Evolutionary conservation across 192 early-diverging fungal species (phyloP), one percentile per base, ranked within the genome.

Genomic region (Entophlyctis luteolus): DNA sequence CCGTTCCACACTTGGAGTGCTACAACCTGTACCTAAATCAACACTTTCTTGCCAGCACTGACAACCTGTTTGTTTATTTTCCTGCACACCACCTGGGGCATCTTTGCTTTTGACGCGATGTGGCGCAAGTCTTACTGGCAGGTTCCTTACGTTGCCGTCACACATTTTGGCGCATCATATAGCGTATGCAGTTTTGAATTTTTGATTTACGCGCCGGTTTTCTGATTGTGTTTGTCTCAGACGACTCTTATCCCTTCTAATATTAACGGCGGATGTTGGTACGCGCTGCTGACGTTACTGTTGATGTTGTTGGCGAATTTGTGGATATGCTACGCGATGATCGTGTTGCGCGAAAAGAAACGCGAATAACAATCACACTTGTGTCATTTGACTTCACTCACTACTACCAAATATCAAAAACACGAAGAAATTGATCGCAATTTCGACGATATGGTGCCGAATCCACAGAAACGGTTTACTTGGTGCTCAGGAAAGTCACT

Each of bases 81-180:
- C 31, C 78, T 88, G 33, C 84, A 92, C 59, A 84, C 83, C 29
- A 74, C 73, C 2, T 92, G 90, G 90, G 90, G 83, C 77, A 85
- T 91, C 75, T 72, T 91, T 29, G 81, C 84, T 0, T 91, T 89
- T 74, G 86, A 90, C 32, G 87, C 87, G 27, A 87, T 81, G 70
- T 76, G 75, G 37, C 37, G 57, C 2, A 67, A 77, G 8, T 73
- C 77, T 1, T 81, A 70, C 59, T 47, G 66, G 31, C 76, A 84
- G 36, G 71, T 84, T 35, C 53, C 63, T 10, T 87, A 80, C 73
- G 82, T 84, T 14, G 31, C 87, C 22, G 2, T 80, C 4, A 74
- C 83, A 20, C 90, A 91, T 71, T 84, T 83, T 55, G 90, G 81
- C 5, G 89, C 88, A 20, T 87, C 85, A 1, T 88, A 82, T 70